Conservation (phyloP, 768 basidiomycete genomes). For the Clavaria fumosa region DNA sequence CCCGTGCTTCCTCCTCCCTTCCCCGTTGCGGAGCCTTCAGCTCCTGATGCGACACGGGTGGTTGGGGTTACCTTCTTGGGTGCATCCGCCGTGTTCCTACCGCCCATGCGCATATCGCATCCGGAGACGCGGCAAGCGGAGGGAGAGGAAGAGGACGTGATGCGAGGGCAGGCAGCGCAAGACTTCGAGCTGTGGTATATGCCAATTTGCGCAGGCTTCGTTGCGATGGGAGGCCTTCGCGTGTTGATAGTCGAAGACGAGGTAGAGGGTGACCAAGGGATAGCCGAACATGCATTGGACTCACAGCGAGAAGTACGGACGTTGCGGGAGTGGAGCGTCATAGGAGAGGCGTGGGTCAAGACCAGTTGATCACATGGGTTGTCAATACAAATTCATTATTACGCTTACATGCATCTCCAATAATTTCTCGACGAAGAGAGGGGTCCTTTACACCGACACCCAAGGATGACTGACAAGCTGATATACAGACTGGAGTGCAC, state of each 20-base stretch:
- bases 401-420: too few species aligned
- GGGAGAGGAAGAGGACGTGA: conserved; percentile 7
- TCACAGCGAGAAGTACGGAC: conserved; percentile 20
- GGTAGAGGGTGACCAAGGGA: conserved; percentile 21
- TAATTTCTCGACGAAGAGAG: too few species aligned
- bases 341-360: conserved; percentile 56
- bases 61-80: conserved; percentile 31
- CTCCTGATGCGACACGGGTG: conserved; percentile 4
- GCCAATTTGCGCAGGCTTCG: conserved; percentile 43
- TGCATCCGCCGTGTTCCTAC: conserved; percentile 32
- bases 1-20: conserved; percentile 22
- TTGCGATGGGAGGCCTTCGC: conserved; percentile 54
- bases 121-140: conserved; percentile 5
- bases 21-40: background rate
- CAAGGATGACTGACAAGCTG: conserved; percentile 85
- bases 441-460: conserved; percentile 29
- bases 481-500: conserved; percentile 81
- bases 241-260: conserved; percentile 48
- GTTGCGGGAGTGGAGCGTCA: conserved; percentile 56
- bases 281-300: conserved; percentile 11
- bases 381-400: too few species aligned
- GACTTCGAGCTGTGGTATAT: conserved; percentile 54
- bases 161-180: conserved; percentile 25
- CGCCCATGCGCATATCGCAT: conserved; percentile 24
- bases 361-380: background rate